phyloP scores from a whole-genome alignment of 768 basidiomycete genomes.

The Pleurotus djamor region DNA sequence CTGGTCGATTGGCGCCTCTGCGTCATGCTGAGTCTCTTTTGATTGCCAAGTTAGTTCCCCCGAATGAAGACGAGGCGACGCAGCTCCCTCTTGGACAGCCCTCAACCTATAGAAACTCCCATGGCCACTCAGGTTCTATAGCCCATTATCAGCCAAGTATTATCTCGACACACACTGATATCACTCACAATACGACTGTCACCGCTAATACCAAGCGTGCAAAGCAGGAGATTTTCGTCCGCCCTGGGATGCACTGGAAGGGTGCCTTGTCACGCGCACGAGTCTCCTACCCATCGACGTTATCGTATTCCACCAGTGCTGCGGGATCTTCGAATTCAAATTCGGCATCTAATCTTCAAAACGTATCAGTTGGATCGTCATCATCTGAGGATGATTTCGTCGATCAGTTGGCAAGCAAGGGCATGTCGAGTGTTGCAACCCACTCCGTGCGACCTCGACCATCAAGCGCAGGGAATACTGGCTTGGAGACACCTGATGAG shows the following conservation, averaged over 20 bases:
- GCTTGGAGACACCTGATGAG: conserved; percentile 51
- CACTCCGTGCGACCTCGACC: conserved; percentile 25
- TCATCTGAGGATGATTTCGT: conserved; percentile 7
- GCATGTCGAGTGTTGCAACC: conserved; percentile 9
- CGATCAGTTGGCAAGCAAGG: conserved; percentile 7
- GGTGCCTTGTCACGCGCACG: conserved; percentile 48
- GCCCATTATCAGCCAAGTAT: conserved; percentile 2
- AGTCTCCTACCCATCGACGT: conserved; percentile 22
- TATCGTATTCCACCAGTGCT: conserved; percentile 1
- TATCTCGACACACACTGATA: conserved; percentile 4
- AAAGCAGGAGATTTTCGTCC: conserved; percentile 57
- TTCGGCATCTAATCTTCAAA: background rate
- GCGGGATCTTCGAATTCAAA: background rate
- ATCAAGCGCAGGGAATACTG: conserved; percentile 42
- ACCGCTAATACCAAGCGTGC: conserved; percentile 13
- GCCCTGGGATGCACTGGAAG: conserved; percentile 69
- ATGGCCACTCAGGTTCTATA: background rate
- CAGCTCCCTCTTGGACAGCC: conserved; percentile 20
- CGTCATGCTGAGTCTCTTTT: conserved; percentile 68
- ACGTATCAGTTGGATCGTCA: conserved; percentile 6
- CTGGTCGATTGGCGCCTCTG: conserved; percentile 62
- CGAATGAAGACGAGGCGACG: conserved; percentile 58
- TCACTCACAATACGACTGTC: conserved; percentile 2
- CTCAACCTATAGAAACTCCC: background rate
- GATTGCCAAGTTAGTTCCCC: conserved; percentile 67